phyloP scores from a whole-genome alignment of 1,284 basidiomycete genomes.

The Ceratobasidium sp. region DNA sequence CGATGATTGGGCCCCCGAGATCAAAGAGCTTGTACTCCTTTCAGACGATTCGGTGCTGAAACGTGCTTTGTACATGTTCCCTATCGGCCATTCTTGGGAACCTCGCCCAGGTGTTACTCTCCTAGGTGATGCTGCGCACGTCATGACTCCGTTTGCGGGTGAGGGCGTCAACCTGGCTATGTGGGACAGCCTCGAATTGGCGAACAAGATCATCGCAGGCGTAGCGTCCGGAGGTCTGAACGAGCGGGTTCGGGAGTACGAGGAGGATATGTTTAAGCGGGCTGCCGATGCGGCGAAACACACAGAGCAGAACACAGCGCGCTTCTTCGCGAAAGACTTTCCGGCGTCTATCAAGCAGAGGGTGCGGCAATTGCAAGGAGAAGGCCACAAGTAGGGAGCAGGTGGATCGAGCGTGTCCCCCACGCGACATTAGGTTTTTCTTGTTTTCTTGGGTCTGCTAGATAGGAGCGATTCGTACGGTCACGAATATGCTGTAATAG shows the following conservation, averaged over 20 bases:
- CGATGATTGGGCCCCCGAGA: conserved; percentile 52
- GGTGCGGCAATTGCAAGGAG: conserved; percentile 23
- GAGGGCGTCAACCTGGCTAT: conserved; percentile 62
- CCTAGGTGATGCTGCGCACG: conserved; percentile 64
- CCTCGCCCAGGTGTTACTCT: conserved; percentile 50
- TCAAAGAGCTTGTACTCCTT: conserved; percentile 52
- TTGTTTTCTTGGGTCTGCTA: too few species aligned
- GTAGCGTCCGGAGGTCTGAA: conserved; percentile 8
- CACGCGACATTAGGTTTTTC: too few species aligned
- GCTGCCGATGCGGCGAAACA: conserved; percentile 1
- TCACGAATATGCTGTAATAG: too few species aligned
- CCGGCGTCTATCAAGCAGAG: conserved; percentile 6
- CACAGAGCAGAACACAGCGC: conserved; percentile 18
- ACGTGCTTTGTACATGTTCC: conserved; percentile 52
- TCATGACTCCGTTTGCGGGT: conserved; percentile 64
- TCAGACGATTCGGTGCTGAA: conserved; percentile 51
- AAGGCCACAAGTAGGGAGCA: too few species aligned
- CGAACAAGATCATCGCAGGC: conserved; percentile 22
- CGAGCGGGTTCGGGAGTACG: conserved; percentile 14
- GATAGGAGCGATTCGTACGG: too few species aligned
- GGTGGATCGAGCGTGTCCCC: too few species aligned
- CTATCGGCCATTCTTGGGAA: conserved; percentile 52
- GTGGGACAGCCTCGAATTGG: conserved; percentile 56
- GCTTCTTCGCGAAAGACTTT: conserved; percentile 30
- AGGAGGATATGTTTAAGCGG: conserved; percentile 27